Evolutionary conservation across 139 green algal species (phyloP), one percentile per base, ranked within the genome.

Genomic region (Coccomyxa sp.): DNA sequence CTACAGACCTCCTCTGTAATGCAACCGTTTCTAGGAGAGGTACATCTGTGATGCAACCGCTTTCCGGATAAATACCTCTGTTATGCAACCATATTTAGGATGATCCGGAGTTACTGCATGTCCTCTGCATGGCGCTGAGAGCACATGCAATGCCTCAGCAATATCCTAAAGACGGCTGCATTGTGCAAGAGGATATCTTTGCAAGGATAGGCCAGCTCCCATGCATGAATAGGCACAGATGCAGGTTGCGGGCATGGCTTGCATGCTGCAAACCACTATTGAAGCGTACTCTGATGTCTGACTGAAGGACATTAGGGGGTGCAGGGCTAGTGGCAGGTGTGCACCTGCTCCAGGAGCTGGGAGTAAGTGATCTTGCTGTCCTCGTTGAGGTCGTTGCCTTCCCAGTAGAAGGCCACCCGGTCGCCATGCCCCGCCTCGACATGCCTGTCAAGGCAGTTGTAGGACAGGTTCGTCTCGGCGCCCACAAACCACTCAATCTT

Each of bases 371-470:
- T 74, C 24, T 70, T 79, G 76, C 33, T 27, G 35, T 78, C 41
- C 24, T 84, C 35, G 16, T 76, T 83, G 36, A 83, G 70, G 40
- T 94, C 88, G 80, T 96, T 96, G 77, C 91, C 90, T 75, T 96
- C 91, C 86, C 90, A 96, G n/a, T 86, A 77, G 70, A 94, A 83
- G 22, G 85, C 87, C 40, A 83, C 74, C 22, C 81, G 79, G 77
- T 93, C 85, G 34, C 90, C 90, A 4, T 82, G 55, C 39, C 90
- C 89, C 12, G 75, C 83, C 54, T 83, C 81, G 3, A 96, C 84
- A 73, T 95, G 86, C 39, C 91, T 82, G 84, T 95, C 91, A 34
- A 95, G 39, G 55, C 50, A 78, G 78, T 95, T 95, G 85, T 95
- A 95, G 54, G 55, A 81, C 0, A 96, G 39, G 74, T 95, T 95